These are phyloP conservation scores for Saturnispora mendoncae DNA, from an alignment of 805 yeast species.

Conservation along the genomic window DNA sequence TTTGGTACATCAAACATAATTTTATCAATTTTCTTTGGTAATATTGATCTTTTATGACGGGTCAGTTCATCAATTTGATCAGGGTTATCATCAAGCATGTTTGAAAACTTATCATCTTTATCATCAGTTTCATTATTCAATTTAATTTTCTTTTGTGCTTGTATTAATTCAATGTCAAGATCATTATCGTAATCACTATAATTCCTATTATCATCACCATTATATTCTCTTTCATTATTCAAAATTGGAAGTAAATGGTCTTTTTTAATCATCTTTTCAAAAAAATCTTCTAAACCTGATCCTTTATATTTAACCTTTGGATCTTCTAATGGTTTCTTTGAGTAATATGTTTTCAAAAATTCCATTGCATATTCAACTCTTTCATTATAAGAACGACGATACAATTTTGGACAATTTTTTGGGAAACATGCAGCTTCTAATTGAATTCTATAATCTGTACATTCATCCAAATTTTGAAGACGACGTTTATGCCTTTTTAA, in stretches of 20 bases:
- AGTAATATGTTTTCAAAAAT: slow-evolving; percentile 19
- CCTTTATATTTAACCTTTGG: slow-evolving; percentile 7
- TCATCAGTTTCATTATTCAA: background rate
- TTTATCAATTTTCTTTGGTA: slow-evolving; percentile 3
- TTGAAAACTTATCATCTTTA: background rate
- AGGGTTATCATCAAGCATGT: slow-evolving; percentile 3
- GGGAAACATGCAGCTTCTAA: slow-evolving; percentile 23
- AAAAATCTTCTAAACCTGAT: slow-evolving; percentile 5
- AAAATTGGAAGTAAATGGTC: background rate
- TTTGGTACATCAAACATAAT: slow-evolving; percentile 17
- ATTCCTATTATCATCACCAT: background rate
- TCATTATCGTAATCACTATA: background rate
- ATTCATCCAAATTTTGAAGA: slow-evolving; percentile 24
- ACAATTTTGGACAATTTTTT: slow-evolving; percentile 1
- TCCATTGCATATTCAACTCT: slow-evolving; percentile 17
- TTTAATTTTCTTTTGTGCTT: background rate
- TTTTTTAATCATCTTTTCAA: slow-evolving; percentile 5
- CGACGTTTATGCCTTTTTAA: slow-evolving; percentile 26
- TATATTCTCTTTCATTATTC: background rate
- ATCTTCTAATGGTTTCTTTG: slow-evolving; percentile 8
- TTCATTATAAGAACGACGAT: slow-evolving; percentile 17
- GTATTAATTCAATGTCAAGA: no score
- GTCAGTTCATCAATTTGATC: slow-evolving; percentile 7
- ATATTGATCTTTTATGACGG: background rate
- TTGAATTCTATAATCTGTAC: slow-evolving; percentile 26